Conservation (phyloP, 73 alveolate species). For the Breviolum minutum region DNA sequence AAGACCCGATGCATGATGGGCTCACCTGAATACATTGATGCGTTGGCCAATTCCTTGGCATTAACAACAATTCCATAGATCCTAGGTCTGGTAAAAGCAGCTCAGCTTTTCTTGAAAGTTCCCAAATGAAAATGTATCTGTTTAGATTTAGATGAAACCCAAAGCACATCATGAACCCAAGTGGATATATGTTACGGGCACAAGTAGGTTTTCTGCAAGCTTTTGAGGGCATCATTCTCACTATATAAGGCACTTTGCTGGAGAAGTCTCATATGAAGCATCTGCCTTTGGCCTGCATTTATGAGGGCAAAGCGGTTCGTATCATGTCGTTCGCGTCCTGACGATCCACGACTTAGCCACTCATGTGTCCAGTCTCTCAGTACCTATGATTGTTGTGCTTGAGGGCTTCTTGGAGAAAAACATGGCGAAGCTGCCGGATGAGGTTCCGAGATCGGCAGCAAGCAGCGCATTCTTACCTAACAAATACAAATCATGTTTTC, state of each 20-base stretch:
- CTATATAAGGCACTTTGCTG: constrained; percentile 46
- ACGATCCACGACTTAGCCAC: too few species aligned
- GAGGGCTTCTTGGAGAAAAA: constrained; percentile 74
- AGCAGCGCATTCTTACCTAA: too few species aligned
- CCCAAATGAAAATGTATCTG: too few species aligned
- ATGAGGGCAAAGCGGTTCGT: not conserved
- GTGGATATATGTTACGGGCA: too few species aligned
- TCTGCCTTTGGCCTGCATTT: constrained; percentile 9
- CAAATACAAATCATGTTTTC: not conserved
- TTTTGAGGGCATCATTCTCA: not conserved
- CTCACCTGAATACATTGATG: too few species aligned
- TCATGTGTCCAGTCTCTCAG: not conserved
- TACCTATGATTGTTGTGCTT: not conserved
- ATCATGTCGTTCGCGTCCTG: not conserved
- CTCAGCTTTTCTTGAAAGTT: too few species aligned
- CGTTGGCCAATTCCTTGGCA: too few species aligned
- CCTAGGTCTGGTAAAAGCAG: too few species aligned
- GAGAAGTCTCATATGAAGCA: constrained; percentile 60
- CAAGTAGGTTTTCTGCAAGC: too few species aligned
- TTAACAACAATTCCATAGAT: too few species aligned
- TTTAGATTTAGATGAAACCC: not conserved
- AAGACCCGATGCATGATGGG: too few species aligned
- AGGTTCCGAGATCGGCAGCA: not conserved
- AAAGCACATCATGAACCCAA: not conserved
- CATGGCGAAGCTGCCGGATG: constrained; percentile 73